Conservation (phyloP, 768 basidiomycete species). For the Amanita exitialis region DNA sequence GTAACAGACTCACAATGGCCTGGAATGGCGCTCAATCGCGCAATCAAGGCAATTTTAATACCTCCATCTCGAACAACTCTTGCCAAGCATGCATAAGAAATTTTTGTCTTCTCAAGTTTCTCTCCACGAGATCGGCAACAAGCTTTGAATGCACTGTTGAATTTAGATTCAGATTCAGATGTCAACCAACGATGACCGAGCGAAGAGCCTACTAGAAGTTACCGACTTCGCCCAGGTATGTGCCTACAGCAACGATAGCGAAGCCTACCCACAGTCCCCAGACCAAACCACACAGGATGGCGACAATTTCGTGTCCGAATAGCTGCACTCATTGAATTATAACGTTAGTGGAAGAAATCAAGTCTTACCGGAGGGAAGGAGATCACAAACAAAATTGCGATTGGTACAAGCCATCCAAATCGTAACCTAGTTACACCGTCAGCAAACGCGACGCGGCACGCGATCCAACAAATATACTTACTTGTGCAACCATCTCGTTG, state of each 20-base stretch:
- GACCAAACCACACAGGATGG: conserved; percentile 79
- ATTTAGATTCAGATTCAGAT: conserved; percentile 4
- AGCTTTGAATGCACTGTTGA: conserved; percentile 68
- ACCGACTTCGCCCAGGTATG: conserved; percentile 78
- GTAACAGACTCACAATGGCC: conserved; percentile 58
- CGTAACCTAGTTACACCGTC: conserved; percentile 25
- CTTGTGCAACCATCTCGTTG: conserved; percentile 55
- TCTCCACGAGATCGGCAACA: conserved; percentile 67
- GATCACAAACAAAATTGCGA: conserved; percentile 72
- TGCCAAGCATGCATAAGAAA: conserved; percentile 52
- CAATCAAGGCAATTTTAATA: conserved; percentile 73
- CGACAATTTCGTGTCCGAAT: conserved; percentile 89
- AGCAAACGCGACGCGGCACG: neutral
- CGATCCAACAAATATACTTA: conserved; percentile 20
- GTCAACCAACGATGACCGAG: neutral
- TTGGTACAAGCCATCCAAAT: conserved; percentile 69
- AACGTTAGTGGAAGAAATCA: neutral
- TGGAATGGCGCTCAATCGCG: conserved; percentile 74
- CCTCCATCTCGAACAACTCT: conserved; percentile 79
- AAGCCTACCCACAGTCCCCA: conserved; percentile 89
- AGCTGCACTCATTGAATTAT: conserved; percentile 30
- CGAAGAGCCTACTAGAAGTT: conserved; percentile 67
- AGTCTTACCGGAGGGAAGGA: conserved; percentile 71
- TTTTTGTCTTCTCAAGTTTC: conserved; percentile 52
- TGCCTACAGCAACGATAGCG: conserved; percentile 76